A percentile compares a stretch with the other conserved stretches of the same genome.
These are phyloP conservation scores for Lepidium africanum DNA, from an alignment of 345 rosid species.

Conservation along the genomic window DNA sequence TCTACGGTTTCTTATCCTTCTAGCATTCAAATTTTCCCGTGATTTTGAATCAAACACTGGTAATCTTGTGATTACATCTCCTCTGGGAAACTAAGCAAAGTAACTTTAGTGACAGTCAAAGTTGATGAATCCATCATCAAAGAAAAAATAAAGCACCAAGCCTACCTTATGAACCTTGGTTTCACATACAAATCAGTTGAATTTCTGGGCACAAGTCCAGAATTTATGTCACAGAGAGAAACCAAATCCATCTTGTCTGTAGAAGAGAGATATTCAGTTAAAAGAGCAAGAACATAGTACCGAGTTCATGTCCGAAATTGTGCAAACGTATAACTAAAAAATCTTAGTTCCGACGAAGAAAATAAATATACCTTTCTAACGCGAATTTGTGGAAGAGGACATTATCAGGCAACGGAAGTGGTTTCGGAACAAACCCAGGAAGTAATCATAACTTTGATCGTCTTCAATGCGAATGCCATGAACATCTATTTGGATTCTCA, in stretches of 20 bases:
- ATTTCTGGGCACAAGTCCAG: neutral
- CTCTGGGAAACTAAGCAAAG: conserved; percentile 26
- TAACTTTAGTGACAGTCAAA: conserved; percentile 3
- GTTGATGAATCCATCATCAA: neutral
- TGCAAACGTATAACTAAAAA: neutral
- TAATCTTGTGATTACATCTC: conserved; percentile 1
- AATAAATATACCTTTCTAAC: conserved; percentile 6
- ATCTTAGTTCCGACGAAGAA: neutral
- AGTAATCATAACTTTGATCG: neutral
- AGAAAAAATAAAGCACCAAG: neutral
- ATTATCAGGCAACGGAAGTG: neutral
- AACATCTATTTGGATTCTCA: neutral
- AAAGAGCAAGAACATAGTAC: neutral
- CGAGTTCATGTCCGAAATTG: neutral
- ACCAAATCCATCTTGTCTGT: conserved; percentile 20
- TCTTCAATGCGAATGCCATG: neutral
- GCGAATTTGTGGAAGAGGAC: neutral
- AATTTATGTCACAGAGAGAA: conserved; percentile 15
- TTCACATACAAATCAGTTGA: conserved; percentile 2
- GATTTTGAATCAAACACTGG: neutral
- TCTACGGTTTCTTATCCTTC: neutral
- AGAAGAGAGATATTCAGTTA: neutral
- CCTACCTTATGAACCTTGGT: conserved; percentile 15
- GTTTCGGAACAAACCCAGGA: neutral
- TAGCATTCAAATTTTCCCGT: neutral